phyloP scores from a whole-genome alignment of 768 basidiomycete species.

The Agrocybe pediades region DNA sequence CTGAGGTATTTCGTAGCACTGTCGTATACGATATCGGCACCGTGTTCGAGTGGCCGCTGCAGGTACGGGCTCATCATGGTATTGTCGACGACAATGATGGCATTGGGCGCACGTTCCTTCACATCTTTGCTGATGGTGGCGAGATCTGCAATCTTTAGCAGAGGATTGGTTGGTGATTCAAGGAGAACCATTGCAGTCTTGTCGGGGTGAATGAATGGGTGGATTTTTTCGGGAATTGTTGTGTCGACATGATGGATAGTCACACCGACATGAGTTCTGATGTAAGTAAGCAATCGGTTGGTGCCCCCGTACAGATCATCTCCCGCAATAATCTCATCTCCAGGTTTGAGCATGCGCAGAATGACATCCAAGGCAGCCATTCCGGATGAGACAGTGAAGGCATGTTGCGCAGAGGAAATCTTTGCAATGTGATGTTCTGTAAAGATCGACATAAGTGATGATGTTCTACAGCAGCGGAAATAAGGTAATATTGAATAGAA shows the following conservation, averaged over 20 bases:
- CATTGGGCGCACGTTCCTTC: constrained; percentile 79
- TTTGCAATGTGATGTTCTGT: constrained; percentile 96
- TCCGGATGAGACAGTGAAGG: constrained; percentile 92
- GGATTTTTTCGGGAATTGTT: constrained; percentile 66
- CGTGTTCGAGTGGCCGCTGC: constrained; percentile 92
- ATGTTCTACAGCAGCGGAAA: constrained; percentile 8
- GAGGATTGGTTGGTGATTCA: constrained; percentile 96
- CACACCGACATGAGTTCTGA: constrained; percentile 85
- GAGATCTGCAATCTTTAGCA: constrained; percentile 93
- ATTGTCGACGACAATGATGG: constrained; percentile 90
- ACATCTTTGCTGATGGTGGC: constrained; percentile 81
- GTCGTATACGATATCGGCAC: constrained; percentile 97
- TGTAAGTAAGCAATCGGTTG: constrained; percentile 90
- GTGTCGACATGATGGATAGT: constrained; percentile 94
- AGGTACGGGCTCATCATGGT: constrained; percentile 99
- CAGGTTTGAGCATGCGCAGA: constrained; percentile 89
- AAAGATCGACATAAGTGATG: constrained; percentile 2
- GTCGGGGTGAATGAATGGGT: constrained; percentile 63
- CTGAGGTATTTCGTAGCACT: constrained; percentile 97
- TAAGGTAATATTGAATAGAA: not conserved
- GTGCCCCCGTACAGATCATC: constrained; percentile 99
- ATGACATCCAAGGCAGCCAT: constrained; percentile 99
- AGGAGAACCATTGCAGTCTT: constrained; percentile 95
- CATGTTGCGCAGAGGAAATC: constrained; percentile 90
- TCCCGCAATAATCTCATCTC: constrained; percentile 94